phyloP scores from a whole-genome alignment of 1,284 basidiomycete species.

The Fomes fomentarius region DNA sequence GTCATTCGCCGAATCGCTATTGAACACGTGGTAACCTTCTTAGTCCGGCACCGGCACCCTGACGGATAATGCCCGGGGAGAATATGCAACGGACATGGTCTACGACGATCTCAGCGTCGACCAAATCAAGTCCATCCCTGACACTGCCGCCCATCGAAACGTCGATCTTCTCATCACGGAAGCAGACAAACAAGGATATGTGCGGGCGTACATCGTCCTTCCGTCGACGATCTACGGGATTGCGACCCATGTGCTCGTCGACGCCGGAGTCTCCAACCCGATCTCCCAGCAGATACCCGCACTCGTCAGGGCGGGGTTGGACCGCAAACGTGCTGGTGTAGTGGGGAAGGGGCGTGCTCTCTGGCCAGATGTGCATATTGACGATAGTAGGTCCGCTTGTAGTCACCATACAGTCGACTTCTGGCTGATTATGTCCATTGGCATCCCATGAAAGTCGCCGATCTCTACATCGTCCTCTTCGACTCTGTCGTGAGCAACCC shows the following conservation, averaged over 20 bases:
- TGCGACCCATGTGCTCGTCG: slow-evolving; percentile 36
- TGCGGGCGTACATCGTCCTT: slow-evolving; percentile 39
- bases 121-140: slow-evolving; percentile 36
- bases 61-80: slow-evolving; percentile 35
- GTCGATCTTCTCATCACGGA: slow-evolving; percentile 35
- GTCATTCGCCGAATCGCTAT: background rate
- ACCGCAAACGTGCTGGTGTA: slow-evolving; percentile 38
- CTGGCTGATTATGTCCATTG: too few species aligned
- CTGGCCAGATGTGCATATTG: slow-evolving; percentile 37
- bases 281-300: slow-evolving; percentile 42
- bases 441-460: slow-evolving; percentile 15
- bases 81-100: slow-evolving; percentile 30
- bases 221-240: slow-evolving; percentile 45
- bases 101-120: slow-evolving; percentile 40
- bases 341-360: slow-evolving; percentile 34
- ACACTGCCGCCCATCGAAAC: slow-evolving; percentile 35
- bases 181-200: slow-evolving; percentile 41
- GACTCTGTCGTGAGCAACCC: slow-evolving; percentile 10
- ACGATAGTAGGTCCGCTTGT: slow-evolving; percentile 35
- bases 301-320: slow-evolving; percentile 34
- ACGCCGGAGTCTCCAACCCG: slow-evolving; percentile 39
- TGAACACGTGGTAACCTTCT: background rate
- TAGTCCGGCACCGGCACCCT: slow-evolving; percentile 42
- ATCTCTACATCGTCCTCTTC: slow-evolving; percentile 21
- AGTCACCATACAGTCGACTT: too few species aligned